Base-by-base conservation (phyloP, 805 yeast genomes). In the Jamesozyma hellenica region DNA sequence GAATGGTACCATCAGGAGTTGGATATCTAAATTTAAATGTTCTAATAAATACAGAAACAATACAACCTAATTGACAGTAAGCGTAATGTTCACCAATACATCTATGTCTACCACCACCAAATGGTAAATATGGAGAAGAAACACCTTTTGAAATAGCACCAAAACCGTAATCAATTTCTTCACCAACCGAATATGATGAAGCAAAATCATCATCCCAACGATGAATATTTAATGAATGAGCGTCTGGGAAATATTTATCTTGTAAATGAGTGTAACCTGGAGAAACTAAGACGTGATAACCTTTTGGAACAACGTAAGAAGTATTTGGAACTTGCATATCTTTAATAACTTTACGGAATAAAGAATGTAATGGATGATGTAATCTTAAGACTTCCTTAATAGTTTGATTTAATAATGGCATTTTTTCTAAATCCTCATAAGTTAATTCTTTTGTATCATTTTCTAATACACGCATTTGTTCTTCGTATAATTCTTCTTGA, bases 51-150 rank as follows among this genome's bases (percentile, higher is more conserved):
- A 86, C 75, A 29, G 84, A 65, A 56, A 92, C 68, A 44, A 92
- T 70, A 36, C 92, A 79, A 36, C 95, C 95, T 49, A 92, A 74
- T 70, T 92, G 98, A 50, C 81, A 78, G 63, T 79, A 85, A 19
- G 98, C 98, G 67, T 92, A 92, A 61, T 90, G 97, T 66, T 92
- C 98, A 60, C 98, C 98, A 56, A 92, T 90, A 68, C 98, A 92
- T 69, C 98, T 82, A 64, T 92, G 98, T 73, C 98, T 83, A 51
- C 98, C 98, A 64, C 97, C 98, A 52, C 98, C 98, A 56, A 92
- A 92, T 41, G 98, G 98, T 60, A 92, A 75, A 66, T 86, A 92
- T 43, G 97, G 95, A 32, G 96, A 85, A 25, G 84, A 70, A 39
- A 90, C 97, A 66, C 97, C 98, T 67, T 92, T 92, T 34, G 95